Conservation (phyloP, 108 stramenopile genomes). For the Bacterosira constricta region DNA sequence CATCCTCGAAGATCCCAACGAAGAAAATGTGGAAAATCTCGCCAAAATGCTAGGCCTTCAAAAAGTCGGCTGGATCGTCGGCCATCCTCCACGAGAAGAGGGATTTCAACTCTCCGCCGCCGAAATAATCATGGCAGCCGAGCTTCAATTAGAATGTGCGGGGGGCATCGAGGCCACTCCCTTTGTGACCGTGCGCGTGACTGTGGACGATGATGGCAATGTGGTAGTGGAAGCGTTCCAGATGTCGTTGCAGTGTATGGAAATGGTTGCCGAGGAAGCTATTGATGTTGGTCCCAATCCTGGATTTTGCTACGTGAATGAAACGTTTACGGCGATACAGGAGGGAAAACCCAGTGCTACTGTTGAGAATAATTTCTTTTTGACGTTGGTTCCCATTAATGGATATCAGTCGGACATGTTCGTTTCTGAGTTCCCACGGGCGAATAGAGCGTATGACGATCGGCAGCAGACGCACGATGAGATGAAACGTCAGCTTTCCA, state of each 20-base stretch:
- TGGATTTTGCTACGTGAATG: conserved; percentile 87
- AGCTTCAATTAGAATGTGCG: conserved; percentile 93
- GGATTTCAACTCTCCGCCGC: conserved; percentile 89
- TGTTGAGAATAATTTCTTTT: conserved; percentile 95
- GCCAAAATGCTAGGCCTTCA: conserved; percentile 78
- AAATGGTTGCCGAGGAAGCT: conserved; percentile 98
- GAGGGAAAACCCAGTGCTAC: conserved; percentile 92
- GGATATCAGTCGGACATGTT: conserved; percentile 88
- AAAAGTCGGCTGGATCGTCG: conserved; percentile 97
- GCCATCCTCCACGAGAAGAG: conserved; percentile 92
- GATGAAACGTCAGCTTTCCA: conserved; percentile 84
- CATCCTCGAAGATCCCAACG: conserved; percentile 89
- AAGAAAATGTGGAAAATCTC: conserved; percentile 85
- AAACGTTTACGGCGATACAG: conserved; percentile 97
- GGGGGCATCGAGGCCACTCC: conserved; percentile 94
- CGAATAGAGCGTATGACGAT: conserved; percentile 83
- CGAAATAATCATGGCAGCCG: conserved; percentile 94
- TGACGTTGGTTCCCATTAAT: conserved; percentile 93
- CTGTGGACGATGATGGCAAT: conserved; percentile 77
- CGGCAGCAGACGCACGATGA: conserved; percentile 79
- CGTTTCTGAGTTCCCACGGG: conserved; percentile 81
- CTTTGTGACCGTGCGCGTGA: conserved; percentile 93
- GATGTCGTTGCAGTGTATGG: conserved; percentile 95
- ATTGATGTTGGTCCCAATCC: conserved; percentile 82
- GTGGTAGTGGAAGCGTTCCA: conserved; percentile 93